Percentiles rank a stretch among this genome's conserved stretches.
phyloP scores from a whole-genome alignment of 108 stramenopile genomes.

The Skeletonema potamos region DNA sequence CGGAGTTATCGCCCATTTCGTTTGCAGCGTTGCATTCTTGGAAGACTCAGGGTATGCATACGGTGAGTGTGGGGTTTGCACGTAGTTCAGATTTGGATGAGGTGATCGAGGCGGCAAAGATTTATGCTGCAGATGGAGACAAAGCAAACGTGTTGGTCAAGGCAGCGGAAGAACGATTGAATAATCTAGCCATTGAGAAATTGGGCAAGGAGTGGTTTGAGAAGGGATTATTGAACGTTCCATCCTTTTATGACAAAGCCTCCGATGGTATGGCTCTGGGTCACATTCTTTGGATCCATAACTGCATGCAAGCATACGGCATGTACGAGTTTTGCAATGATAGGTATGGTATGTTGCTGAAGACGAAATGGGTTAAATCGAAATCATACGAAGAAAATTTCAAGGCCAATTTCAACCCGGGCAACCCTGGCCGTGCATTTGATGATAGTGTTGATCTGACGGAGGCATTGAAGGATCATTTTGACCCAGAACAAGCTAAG shows the following conservation, averaged over 20 bases:
- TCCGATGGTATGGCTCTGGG: conserved; percentile 52
- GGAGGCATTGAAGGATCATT: conserved; percentile 51
- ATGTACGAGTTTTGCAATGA: conserved; percentile 55
- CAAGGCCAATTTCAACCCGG: conserved; percentile 32
- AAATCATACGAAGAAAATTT: conserved; percentile 50
- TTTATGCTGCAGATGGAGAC: conserved; percentile 28
- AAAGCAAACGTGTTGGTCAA: conserved; percentile 24
- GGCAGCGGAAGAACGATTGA: conserved; percentile 30
- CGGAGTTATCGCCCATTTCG: conserved; percentile 61
- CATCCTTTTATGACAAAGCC: conserved; percentile 32
- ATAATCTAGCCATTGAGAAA: conserved; percentile 28
- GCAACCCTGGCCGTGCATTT: conserved; percentile 54
- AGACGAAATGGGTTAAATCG: conserved; percentile 33
- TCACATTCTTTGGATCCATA: conserved; percentile 60
- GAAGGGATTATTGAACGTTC: conserved; percentile 54
- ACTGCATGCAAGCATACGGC: conserved; percentile 52
- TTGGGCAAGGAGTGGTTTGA: conserved; percentile 63
- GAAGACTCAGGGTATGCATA: conserved; percentile 52
- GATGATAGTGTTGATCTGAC: conserved; percentile 37
- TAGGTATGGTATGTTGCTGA: conserved; percentile 41
- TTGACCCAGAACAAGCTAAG: conserved; percentile 40
- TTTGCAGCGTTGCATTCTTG: conserved; percentile 62
- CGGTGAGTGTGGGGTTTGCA: conserved; percentile 62
- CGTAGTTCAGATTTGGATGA: conserved; percentile 79
- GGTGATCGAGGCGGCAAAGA: conserved; percentile 59